Percentiles rank a stretch among this genome's conserved stretches.
phyloP scores from a whole-genome alignment of 2,329 filamentous ascomycete species.

The Exophiala spinifera region DNA sequence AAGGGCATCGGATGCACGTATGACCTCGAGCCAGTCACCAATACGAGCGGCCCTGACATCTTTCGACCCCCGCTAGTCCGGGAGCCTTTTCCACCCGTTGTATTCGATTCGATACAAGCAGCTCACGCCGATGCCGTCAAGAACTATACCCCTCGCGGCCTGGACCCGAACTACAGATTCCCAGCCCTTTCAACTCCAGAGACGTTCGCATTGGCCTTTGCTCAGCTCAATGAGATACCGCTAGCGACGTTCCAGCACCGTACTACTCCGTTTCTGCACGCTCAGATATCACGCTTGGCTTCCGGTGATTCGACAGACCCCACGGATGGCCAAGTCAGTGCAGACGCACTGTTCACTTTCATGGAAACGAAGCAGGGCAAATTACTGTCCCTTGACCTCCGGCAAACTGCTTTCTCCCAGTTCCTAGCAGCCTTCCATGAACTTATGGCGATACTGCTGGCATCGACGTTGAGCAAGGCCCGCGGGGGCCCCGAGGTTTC shows the following conservation, averaged over 20 bases:
- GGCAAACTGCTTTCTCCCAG: constrained; percentile 5
- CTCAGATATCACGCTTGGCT: constrained; percentile 4
- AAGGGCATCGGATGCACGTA: constrained; percentile 51
- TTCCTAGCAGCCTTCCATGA: constrained; percentile 19
- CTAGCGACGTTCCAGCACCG: constrained; percentile 13
- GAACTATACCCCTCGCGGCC: constrained; percentile 6
- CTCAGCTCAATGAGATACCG: constrained; percentile 16
- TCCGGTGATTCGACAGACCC: background rate
- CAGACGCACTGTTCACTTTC: background rate
- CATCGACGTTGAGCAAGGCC: constrained; percentile 6
- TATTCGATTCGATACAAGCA: constrained; percentile 19
- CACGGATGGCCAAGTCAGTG: no score
- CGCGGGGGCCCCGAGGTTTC: background rate
- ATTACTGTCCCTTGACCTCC: constrained; percentile 6
- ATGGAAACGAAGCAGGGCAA: background rate
- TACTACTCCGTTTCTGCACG: constrained; percentile 23
- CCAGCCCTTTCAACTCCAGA: constrained; percentile 12
- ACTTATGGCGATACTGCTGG: constrained; percentile 15
- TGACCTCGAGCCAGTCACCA: constrained; percentile 26
- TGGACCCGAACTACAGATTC: constrained; percentile 1
- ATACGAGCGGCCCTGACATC: background rate
- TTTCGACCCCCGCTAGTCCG: background rate
- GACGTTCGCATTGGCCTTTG: constrained; percentile 7
- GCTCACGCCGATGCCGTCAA: constrained; percentile 19
- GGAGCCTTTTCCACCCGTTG: constrained; percentile 7